Conservation (phyloP, 495 filamentous ascomycete species). For the Tuber calosporum region DNA sequence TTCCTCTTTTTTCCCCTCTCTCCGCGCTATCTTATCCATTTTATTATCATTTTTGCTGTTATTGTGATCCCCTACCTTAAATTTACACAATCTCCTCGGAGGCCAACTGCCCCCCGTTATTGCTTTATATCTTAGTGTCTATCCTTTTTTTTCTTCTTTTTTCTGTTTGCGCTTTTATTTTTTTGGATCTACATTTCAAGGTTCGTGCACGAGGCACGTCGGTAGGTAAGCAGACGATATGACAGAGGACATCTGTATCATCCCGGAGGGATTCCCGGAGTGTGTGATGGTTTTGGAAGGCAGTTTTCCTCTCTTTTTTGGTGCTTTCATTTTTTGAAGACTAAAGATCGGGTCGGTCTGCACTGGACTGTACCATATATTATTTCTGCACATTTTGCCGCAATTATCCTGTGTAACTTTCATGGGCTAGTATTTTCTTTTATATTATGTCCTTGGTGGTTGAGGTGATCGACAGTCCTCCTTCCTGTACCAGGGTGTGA, state of each 20-base stretch:
- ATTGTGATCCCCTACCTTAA: neutral
- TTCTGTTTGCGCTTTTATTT: neutral
- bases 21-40: neutral
- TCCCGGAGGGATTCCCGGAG: neutral
- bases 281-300: neutral
- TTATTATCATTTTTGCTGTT: neutral
- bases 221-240: neutral
- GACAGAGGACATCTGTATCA: neutral
- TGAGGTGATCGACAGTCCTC: neutral
- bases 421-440: neutral
- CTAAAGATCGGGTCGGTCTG: neutral
- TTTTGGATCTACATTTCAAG: neutral
- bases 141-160: too few species aligned
- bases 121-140: constrained; percentile 3
- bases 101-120: neutral
- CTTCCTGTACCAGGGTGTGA: too few species aligned
- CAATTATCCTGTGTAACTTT: neutral
- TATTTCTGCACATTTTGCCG: neutral
- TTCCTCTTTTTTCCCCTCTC: neutral
- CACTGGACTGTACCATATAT: neutral
- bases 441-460: neutral
- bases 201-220: neutral
- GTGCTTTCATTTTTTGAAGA: neutral
- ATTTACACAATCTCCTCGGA: neutral
- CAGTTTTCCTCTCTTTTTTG: neutral